phyloP scores from a whole-genome alignment of 2,329 filamentous ascomycete genomes.

The Corinectria fuckeliana region DNA sequence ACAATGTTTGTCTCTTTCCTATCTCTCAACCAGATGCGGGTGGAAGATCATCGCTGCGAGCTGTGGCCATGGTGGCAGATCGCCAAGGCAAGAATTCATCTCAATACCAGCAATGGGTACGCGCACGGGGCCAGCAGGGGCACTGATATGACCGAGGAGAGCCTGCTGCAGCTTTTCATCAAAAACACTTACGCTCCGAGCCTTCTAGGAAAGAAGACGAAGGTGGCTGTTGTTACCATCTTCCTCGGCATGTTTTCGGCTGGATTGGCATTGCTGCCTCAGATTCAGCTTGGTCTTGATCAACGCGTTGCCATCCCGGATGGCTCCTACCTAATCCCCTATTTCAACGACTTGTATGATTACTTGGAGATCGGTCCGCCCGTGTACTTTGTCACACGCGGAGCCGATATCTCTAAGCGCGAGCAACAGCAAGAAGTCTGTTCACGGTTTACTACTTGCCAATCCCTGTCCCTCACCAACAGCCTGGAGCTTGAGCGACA shows the following conservation, averaged over 20 bases:
- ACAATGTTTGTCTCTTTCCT: constrained; percentile 97
- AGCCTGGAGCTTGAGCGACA: constrained; percentile 95
- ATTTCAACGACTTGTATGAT: constrained; percentile 93
- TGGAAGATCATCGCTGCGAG: constrained; percentile 87
- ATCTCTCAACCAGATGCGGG: constrained; percentile 87
- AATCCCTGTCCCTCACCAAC: constrained; percentile 83
- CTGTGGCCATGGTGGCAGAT: constrained; percentile 90
- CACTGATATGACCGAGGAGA: constrained; percentile 83
- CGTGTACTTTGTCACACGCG: constrained; percentile 91
- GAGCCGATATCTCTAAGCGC: constrained; percentile 79
- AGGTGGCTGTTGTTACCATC: constrained; percentile 75
- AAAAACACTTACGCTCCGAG: constrained; percentile 86
- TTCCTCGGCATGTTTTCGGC: constrained; percentile 91
- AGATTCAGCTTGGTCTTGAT: constrained; percentile 86
- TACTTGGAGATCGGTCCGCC: constrained; percentile 93
- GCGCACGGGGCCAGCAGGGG: constrained; percentile 60
- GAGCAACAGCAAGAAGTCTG: constrained; percentile 84
- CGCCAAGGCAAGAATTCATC: constrained; percentile 72
- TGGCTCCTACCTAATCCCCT: constrained; percentile 92
- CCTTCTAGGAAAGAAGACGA: constrained; percentile 80
- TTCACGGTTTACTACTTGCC: constrained; percentile 88
- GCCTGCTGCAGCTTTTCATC: constrained; percentile 83
- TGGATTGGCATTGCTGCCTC: constrained; percentile 82
- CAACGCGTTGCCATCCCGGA: constrained; percentile 94
- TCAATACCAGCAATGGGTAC: constrained; percentile 64